Evolutionary conservation across 306 rosid species (phyloP).

Genomic region (cucumber (Cucumis sativus)): DNA sequence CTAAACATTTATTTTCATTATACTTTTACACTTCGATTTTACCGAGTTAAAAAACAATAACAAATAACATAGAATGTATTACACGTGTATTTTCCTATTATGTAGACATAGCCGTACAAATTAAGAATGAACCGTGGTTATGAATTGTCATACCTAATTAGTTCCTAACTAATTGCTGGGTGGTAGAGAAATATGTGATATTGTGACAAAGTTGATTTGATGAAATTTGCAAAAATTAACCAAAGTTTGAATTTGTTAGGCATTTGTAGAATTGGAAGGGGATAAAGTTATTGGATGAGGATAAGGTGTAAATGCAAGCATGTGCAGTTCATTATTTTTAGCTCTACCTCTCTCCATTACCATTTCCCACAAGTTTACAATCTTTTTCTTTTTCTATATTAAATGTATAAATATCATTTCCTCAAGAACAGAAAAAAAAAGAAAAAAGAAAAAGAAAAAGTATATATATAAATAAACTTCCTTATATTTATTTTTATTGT

Average conservation of each 20-base stretch:
- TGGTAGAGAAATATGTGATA: neutral
- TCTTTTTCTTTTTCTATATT: neutral
- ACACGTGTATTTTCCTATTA: neutral
- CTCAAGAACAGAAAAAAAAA: too few species aligned
- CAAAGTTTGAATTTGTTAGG: neutral
- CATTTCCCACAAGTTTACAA: neutral
- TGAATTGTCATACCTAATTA: neutral
- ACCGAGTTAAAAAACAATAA: neutral
- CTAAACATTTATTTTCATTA: too few species aligned
- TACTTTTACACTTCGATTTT: too few species aligned
- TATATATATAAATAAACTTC: too few species aligned
- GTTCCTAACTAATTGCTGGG: neutral
- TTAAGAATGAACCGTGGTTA: neutral
- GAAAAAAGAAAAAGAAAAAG: too few species aligned
- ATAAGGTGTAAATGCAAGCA: neutral
- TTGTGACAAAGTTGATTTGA: neutral
- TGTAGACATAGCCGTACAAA: too few species aligned
- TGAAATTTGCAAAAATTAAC: neutral
- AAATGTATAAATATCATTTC: neutral
- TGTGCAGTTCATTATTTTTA: neutral
- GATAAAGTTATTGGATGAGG: neutral
- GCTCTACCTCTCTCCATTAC: neutral
- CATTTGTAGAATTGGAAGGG: neutral
- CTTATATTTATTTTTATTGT: too few species aligned
- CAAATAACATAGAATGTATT: neutral